phyloP scores from a whole-genome alignment of 2,329 filamentous ascomycete genomes.

The Penicillium italicum region DNA sequence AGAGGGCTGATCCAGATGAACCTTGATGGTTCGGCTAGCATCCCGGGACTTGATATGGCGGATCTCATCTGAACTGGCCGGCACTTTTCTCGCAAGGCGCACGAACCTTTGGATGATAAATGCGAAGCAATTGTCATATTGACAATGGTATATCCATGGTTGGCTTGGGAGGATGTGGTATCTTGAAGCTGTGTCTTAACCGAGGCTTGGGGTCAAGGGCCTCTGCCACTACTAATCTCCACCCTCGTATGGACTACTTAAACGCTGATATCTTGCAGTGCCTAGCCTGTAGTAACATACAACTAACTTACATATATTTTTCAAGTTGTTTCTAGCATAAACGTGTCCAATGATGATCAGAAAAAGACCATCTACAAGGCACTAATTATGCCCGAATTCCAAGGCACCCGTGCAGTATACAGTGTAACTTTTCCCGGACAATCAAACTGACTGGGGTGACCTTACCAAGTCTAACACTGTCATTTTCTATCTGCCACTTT shows the following conservation, averaged over 20 bases:
- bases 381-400: background rate
- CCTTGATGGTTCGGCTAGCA: slow-evolving; percentile 28
- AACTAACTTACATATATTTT: no score
- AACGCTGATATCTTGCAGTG: background rate
- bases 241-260: background rate
- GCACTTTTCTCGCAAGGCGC: background rate
- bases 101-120: slow-evolving; percentile 16
- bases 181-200: background rate
- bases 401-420: background rate
- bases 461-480: background rate
- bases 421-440: background rate
- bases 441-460: background rate
- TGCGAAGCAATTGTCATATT: slow-evolving; percentile 20
- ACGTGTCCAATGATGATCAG: background rate
- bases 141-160: slow-evolving; percentile 8
- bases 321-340: background rate
- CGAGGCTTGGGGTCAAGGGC: background rate
- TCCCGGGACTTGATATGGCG: slow-evolving; percentile 32
- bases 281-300: background rate
- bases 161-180: background rate
- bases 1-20: slow-evolving; percentile 28
- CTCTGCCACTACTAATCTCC: background rate
- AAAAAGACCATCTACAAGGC: no score
- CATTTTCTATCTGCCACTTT: no score
- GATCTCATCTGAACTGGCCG: slow-evolving; percentile 25